phyloP scores from a whole-genome alignment of 257 asterid genomes.

The Dorcoceras hygrometricum region DNA sequence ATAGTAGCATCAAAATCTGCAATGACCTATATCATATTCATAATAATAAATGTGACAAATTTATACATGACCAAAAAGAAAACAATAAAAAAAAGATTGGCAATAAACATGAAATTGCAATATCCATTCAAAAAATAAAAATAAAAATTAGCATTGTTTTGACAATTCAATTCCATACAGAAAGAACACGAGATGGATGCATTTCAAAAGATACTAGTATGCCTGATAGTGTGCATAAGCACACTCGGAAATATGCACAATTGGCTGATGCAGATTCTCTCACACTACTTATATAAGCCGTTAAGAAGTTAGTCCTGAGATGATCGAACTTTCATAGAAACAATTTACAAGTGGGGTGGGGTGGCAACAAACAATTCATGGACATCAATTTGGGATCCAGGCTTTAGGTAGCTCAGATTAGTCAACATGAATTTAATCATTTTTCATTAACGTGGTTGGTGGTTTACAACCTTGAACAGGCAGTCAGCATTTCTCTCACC shows the following conservation, averaged over 20 bases:
- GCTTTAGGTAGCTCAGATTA: background rate
- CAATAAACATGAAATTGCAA: background rate
- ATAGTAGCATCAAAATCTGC: slow-evolving; percentile 93
- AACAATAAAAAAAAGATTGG: background rate
- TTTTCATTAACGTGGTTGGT: too few species aligned
- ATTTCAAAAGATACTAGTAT: background rate
- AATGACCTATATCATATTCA: slow-evolving; percentile 56
- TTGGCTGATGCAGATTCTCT: too few species aligned
- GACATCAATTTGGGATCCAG: background rate
- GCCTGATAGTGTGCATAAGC: background rate
- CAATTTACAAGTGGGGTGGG: background rate
- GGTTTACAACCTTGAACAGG: too few species aligned
- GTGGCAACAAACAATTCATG: background rate
- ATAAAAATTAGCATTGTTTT: too few species aligned
- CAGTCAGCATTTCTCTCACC: background rate
- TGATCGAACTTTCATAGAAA: too few species aligned
- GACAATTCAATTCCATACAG: background rate
- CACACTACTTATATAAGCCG: too few species aligned
- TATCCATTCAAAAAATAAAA: too few species aligned
- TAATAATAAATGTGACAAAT: slow-evolving; percentile 21
- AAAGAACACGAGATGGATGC: background rate
- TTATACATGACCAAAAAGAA: slow-evolving; percentile 15
- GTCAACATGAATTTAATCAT: background rate
- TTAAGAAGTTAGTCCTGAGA: too few species aligned
- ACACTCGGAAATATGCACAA: background rate